A percentile compares a stretch with the other conserved stretches of the same genome.
phyloP scores from a whole-genome alignment of 352 stramenopile genomes.

The Globisporangium orthogonon region DNA sequence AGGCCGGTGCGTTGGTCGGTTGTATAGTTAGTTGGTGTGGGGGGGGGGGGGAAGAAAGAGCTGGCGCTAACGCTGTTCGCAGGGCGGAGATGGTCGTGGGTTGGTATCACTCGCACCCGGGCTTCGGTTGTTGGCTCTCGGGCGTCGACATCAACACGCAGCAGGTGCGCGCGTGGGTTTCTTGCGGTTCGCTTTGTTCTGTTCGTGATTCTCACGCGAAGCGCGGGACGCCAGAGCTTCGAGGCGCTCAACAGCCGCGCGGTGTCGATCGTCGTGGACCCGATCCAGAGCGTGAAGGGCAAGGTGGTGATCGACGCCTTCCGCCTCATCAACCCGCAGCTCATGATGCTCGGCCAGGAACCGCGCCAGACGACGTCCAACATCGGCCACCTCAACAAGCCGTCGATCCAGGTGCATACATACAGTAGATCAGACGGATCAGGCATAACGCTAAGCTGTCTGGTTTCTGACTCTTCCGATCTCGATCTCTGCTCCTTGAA shows the following conservation, averaged over 20 bases:
- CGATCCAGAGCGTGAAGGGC: constrained; percentile 98
- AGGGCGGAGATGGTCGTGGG: constrained; percentile 92
- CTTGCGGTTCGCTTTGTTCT: too few relatives aligned
- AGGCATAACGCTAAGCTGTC: too few relatives aligned
- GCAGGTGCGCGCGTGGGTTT: constrained; percentile 30
- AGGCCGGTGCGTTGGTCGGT: constrained; percentile 44
- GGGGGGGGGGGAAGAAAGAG: too few relatives aligned
- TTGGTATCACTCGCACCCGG: constrained; percentile 99
- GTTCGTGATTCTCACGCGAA: background rate
- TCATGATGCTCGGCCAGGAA: constrained; percentile 98
- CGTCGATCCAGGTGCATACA: constrained; percentile 90
- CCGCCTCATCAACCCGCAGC: constrained; percentile 97
- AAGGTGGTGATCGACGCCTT: constrained; percentile 99
- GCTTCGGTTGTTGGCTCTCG: constrained; percentile 99
- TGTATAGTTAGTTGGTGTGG: too few relatives aligned
- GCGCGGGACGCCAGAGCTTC: constrained; percentile 78
- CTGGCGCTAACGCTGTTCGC: background rate
- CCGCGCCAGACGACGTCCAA: constrained; percentile 98
- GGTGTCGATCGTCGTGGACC: constrained; percentile 99
- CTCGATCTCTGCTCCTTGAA: background rate
- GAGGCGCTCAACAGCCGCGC: constrained; percentile 96
- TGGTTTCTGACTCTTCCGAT: background rate
- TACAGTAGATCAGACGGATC: too few relatives aligned
- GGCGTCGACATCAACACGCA: constrained; percentile 99
- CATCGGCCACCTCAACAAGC: constrained; percentile 99